Evolutionary conservation across 495 filamentous ascomycete species (phyloP).

Genomic region (Penicillium paxilli): DNA sequence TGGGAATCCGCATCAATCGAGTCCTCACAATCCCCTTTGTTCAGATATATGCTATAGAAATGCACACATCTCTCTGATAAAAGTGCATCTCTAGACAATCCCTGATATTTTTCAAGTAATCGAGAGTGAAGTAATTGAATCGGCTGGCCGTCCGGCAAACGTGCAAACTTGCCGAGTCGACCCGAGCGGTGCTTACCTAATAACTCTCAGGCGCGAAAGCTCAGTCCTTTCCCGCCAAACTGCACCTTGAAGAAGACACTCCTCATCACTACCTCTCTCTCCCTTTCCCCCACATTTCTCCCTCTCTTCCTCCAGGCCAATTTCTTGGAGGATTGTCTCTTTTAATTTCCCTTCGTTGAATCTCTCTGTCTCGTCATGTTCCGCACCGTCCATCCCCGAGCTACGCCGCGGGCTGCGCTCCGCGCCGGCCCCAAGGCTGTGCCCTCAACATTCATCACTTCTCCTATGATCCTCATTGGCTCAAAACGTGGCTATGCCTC

Average conservation of each 20-base stretch:
- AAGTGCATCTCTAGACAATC: no score
- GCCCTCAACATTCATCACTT: constrained; percentile 58
- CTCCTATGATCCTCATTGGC: constrained; percentile 54
- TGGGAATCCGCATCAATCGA: no score
- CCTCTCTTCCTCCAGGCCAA: constrained; percentile 27
- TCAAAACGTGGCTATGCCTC: constrained; percentile 75
- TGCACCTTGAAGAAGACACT: constrained; percentile 26
- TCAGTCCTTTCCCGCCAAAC: constrained; percentile 33
- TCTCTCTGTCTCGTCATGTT: constrained; percentile 59
- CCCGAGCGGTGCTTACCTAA: constrained; percentile 27
- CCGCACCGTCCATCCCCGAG: constrained; percentile 67
- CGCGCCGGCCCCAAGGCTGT: constrained; percentile 40
- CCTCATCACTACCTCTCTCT: no score
- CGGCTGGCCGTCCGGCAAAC: constrained; percentile 18
- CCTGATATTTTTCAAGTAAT: no score
- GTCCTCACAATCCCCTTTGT: no score
- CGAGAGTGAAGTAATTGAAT: no score
- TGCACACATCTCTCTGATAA: no score
- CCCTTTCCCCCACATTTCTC: constrained; percentile 17
- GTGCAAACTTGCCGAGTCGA: constrained; percentile 19
- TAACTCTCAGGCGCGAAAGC: constrained; percentile 30
- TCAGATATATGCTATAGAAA: no score
- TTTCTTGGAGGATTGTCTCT: constrained; percentile 31
- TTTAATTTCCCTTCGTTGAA: constrained; percentile 25
- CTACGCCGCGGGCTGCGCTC: constrained; percentile 65